A percentile compares a stretch with the other conserved stretches of the same genome.
Evolutionary conservation across 495 filamentous ascomycete species (phyloP).

Genomic region (Xylaria castorea): DNA sequence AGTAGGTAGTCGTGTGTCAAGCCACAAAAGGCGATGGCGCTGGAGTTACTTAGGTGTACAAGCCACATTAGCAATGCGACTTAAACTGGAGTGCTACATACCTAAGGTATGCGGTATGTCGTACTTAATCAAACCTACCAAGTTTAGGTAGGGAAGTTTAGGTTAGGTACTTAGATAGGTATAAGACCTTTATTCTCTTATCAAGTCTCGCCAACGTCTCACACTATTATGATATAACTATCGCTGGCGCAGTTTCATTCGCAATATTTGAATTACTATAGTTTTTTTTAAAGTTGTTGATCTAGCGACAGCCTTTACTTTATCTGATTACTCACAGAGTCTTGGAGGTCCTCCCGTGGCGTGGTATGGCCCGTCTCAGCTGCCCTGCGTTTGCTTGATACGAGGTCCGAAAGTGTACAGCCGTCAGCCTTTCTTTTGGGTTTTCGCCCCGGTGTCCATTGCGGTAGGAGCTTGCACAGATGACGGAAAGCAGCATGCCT

Average conservation of each 20-base stretch:
- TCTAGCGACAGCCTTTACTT: not conserved
- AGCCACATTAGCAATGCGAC: not conserved
- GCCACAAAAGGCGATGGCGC: not conserved
- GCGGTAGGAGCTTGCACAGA: not conserved
- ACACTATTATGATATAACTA: not conserved
- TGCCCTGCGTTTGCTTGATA: not conserved
- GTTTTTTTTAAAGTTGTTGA: not conserved
- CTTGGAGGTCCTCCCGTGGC: not conserved
- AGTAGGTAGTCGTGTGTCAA: not conserved
- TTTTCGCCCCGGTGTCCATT: not conserved
- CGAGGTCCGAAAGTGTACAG: not conserved
- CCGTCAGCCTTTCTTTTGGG: not conserved
- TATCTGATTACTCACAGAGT: not conserved
- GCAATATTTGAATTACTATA: not conserved
- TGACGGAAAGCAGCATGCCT: constrained; percentile 46
- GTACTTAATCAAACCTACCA: too few species aligned
- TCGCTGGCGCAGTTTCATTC: not conserved
- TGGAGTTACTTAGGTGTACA: not conserved
- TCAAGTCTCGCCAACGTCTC: not conserved
- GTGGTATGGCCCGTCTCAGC: constrained; percentile 4
- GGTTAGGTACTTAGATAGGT: too few species aligned
- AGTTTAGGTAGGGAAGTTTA: too few species aligned
- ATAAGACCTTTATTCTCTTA: not conserved
- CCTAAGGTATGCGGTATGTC: too few species aligned
- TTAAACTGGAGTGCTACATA: too few species aligned